Conservation (phyloP, 2,329 filamentous ascomycete species). For the Sodiomyces alkalinus region DNA sequence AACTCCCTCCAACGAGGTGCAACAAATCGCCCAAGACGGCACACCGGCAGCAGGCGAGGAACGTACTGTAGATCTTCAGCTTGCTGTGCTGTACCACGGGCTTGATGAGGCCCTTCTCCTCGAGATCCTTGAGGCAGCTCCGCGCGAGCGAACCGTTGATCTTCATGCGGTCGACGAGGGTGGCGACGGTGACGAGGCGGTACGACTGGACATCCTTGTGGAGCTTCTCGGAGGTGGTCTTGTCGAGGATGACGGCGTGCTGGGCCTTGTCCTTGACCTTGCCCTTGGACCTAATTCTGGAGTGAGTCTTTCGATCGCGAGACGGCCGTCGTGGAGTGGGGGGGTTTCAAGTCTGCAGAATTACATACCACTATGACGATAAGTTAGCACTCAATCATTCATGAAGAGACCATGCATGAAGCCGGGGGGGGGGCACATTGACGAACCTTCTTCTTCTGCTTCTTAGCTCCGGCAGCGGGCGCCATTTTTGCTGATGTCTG, state of each 20-base stretch:
- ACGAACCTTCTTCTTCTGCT: conserved; percentile 31
- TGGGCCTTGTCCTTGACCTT: conserved; percentile 99
- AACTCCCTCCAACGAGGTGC: too few relatives aligned
- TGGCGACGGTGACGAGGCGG: conserved; percentile 96
- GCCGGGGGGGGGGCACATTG: background rate
- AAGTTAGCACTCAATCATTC: too few relatives aligned
- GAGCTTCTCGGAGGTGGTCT: conserved; percentile 92
- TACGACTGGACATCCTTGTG: conserved; percentile 99
- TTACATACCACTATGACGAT: conserved; percentile 17
- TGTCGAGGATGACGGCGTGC: conserved; percentile 98
- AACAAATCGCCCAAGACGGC: too few relatives aligned
- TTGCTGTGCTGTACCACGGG: conserved; percentile 92
- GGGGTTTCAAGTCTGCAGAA: background rate
- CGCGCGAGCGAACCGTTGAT: conserved; percentile 97
- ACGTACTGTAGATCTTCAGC: conserved; percentile 91
- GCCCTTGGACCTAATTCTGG: conserved; percentile 20
- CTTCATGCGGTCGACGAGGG: conserved; percentile 98
- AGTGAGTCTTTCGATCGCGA: conserved; percentile 4
- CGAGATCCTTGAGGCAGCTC: conserved; percentile 76
- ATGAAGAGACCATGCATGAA: background rate
- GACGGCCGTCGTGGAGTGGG: background rate
- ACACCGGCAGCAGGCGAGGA: too few relatives aligned
- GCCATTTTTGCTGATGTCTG: conserved; percentile 12
- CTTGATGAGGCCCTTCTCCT: conserved; percentile 98
- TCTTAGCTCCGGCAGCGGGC: conserved; percentile 31